Evolutionary conservation across 257 asterid genomes (phyloP).

Genomic region (Solanum rostratum): DNA sequence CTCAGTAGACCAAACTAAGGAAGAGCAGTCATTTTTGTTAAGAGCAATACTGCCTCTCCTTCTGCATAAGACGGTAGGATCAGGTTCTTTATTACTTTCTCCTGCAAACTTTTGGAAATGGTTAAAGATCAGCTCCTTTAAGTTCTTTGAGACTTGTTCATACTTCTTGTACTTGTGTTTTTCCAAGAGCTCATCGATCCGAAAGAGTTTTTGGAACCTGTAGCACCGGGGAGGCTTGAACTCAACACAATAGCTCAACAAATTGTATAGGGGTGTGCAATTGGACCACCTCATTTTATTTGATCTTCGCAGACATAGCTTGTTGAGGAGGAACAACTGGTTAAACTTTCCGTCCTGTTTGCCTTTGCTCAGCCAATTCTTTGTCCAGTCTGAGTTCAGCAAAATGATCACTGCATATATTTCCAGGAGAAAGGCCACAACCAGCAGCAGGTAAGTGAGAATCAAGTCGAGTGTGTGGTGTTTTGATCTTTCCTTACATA

Average conservation of each 20-base stretch:
- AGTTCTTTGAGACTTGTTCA: conserved; percentile 4
- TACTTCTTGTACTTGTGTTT: conserved; percentile 26
- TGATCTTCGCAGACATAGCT: background rate
- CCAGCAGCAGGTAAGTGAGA: conserved; percentile 26
- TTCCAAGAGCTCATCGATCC: conserved; percentile 17
- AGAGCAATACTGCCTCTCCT: conserved; percentile 17
- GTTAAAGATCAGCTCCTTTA: conserved; percentile 7
- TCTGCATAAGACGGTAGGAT: conserved; percentile 5
- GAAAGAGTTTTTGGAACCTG: conserved; percentile 2
- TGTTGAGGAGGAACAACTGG: background rate
- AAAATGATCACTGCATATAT: conserved; percentile 6
- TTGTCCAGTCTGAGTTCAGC: conserved; percentile 27
- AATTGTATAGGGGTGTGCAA: conserved; percentile 32
- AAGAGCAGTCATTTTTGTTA: background rate
- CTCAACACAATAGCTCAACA: conserved; percentile 18
- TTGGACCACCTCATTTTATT: conserved; percentile 30
- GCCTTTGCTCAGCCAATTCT: conserved; percentile 13
- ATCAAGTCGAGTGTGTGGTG: conserved; percentile 14
- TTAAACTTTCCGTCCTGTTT: background rate
- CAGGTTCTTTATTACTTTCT: background rate
- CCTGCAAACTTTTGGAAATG: background rate
- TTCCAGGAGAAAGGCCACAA: conserved; percentile 25
- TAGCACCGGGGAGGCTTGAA: conserved; percentile 2
- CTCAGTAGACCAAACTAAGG: conserved; percentile 1
- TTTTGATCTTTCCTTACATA: conserved; percentile 3